phyloP scores from a whole-genome alignment of 148 eudicot genomes.

The Chenopodium berlandieri region DNA sequence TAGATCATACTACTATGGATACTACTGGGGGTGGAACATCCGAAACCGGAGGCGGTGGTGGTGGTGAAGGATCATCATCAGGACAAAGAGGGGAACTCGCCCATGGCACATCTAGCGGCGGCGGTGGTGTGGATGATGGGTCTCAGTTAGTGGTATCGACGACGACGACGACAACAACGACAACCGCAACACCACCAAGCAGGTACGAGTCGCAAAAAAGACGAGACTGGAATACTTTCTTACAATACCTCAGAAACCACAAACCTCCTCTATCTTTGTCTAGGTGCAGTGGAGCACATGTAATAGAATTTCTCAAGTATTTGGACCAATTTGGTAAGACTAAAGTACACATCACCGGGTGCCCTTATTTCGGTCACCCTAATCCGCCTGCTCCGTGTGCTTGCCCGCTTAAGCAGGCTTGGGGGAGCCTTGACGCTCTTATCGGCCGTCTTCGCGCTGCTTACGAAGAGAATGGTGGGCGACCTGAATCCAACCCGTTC shows the following conservation, averaged over 20 bases:
- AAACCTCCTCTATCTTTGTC: constrained; percentile 59
- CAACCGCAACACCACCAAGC: constrained; percentile 34
- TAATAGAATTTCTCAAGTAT: constrained; percentile 65
- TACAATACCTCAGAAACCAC: constrained; percentile 66
- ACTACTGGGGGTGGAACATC: background rate
- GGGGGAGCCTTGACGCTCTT: constrained; percentile 73
- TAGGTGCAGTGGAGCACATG: constrained; percentile 75
- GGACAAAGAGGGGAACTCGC: background rate
- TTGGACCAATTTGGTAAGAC: constrained; percentile 77
- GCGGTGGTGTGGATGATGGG: background rate
- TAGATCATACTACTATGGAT: constrained; percentile 2
- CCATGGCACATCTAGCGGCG: background rate
- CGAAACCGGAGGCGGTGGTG: background rate
- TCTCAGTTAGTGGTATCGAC: background rate
- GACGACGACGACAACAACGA: constrained; percentile 11
- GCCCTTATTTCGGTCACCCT: constrained; percentile 63
- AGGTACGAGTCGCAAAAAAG: constrained; percentile 73
- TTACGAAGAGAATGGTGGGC: constrained; percentile 57
- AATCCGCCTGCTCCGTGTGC: constrained; percentile 68
- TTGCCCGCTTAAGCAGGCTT: constrained; percentile 63
- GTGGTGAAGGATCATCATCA: constrained; percentile 23
- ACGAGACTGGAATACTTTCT: constrained; percentile 74
- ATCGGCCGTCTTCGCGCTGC: constrained; percentile 72
- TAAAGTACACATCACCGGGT: constrained; percentile 55
- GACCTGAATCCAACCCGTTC: constrained; percentile 56